phyloP scores from a whole-genome alignment of 225 moss, liverwort and hornwort genomes.

The Pseudoscleropodium purum region DNA sequence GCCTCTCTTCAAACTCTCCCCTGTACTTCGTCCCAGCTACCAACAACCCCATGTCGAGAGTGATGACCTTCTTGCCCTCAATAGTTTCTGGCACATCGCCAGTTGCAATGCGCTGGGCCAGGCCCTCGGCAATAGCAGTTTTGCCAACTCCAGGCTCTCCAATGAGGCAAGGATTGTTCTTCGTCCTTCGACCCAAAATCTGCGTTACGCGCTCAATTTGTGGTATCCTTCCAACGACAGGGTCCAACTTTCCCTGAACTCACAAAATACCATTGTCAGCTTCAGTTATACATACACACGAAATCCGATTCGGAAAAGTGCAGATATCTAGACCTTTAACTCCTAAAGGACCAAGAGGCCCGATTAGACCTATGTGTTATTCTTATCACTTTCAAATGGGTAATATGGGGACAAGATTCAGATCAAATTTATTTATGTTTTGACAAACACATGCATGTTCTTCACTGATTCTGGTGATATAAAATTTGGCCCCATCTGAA shows the following conservation, averaged over 20 bases:
- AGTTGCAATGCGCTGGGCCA: constrained; percentile 84
- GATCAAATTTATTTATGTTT: background rate
- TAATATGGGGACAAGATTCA: background rate
- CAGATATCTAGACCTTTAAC: background rate
- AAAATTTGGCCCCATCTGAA: background rate
- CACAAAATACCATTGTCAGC: background rate
- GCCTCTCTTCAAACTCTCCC: constrained; percentile 94
- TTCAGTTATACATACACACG: background rate
- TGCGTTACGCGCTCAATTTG: constrained; percentile 97
- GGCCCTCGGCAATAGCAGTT: constrained; percentile 88
- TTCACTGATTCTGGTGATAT: background rate
- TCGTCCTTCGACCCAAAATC: constrained; percentile 86
- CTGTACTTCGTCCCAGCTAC: constrained; percentile 96
- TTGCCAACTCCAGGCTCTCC: constrained; percentile 98
- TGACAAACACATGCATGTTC: background rate
- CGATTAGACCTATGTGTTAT: background rate
- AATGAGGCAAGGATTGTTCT: constrained; percentile 90
- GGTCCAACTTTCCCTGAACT: constrained; percentile 82
- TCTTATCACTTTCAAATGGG: background rate
- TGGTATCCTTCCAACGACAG: constrained; percentile 81
- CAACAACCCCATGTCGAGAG: constrained; percentile 90
- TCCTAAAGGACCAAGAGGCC: background rate
- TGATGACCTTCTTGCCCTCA: constrained; percentile 96
- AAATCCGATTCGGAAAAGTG: background rate
- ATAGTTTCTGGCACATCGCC: constrained; percentile 95